Conservation (phyloP, 176 grass and related monocot species). For the Oryza brachyantha region DNA sequence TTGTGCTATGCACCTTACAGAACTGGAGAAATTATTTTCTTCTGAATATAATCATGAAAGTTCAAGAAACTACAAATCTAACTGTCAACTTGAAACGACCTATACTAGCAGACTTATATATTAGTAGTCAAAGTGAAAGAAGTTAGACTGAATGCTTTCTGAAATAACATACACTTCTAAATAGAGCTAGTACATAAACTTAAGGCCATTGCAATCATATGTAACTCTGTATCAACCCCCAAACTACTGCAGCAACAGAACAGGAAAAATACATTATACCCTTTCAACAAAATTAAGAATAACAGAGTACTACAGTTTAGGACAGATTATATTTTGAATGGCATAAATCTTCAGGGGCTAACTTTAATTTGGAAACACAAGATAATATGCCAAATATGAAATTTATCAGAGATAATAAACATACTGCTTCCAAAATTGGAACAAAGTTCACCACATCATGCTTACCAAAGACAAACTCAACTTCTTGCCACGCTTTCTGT, state of each 20-base stretch:
- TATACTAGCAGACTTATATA: not conserved
- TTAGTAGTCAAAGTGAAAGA: not conserved
- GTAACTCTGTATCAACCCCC: not conserved
- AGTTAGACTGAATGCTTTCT: not conserved
- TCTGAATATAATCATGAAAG: not conserved
- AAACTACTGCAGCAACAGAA: not conserved
- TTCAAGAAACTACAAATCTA: not conserved
- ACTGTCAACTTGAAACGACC: not conserved
- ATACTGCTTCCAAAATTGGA: slow-evolving; percentile 9
- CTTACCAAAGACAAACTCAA: slow-evolving; percentile 94
- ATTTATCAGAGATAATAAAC: slow-evolving; percentile 16
- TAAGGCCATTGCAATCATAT: slow-evolving; percentile 1
- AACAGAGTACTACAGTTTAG: not conserved
- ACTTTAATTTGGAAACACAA: not conserved
- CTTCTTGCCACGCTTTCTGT: slow-evolving; percentile 86
- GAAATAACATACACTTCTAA: not conserved
- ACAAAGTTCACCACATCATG: slow-evolving; percentile 19
- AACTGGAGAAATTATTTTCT: not conserved
- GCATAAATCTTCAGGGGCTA: not conserved
- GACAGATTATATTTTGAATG: not conserved
- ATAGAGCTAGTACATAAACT: not conserved
- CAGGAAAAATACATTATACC: not conserved
- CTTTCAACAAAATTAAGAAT: not conserved
- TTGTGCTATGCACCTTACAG: not conserved
- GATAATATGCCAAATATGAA: slow-evolving; percentile 14